phyloP scores from a whole-genome alignment of 1,139 yeast genomes.

The Suhomyces taliae region DNA sequence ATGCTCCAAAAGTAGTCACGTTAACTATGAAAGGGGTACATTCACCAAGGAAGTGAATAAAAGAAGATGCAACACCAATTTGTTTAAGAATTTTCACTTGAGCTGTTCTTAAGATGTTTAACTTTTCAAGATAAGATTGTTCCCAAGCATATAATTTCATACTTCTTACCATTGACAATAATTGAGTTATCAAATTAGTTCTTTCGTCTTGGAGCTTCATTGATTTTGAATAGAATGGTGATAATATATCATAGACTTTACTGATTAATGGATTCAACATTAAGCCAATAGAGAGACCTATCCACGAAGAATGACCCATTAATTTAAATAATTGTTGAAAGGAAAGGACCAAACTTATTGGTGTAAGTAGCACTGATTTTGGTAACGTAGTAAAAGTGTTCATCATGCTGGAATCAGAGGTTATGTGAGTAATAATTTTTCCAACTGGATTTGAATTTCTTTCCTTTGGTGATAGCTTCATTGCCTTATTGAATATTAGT shows the following conservation, averaged over 20 bases:
- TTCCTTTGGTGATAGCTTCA: slow-evolving; percentile 26
- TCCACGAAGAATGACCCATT: slow-evolving; percentile 25
- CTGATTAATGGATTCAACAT: slow-evolving; percentile 22
- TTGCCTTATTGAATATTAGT: slow-evolving; percentile 15
- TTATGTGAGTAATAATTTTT: slow-evolving; percentile 27
- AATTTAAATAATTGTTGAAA: slow-evolving; percentile 23
- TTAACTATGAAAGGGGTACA: slow-evolving; percentile 23
- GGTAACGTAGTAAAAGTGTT: slow-evolving; percentile 19
- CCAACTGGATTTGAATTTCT: slow-evolving; percentile 26
- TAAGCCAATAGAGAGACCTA: slow-evolving; percentile 22
- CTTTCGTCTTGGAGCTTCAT: slow-evolving; percentile 25
- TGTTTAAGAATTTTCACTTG: slow-evolving; percentile 20
- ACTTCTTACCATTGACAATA: slow-evolving; percentile 25
- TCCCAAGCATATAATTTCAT: slow-evolving; percentile 22
- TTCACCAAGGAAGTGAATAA: slow-evolving; percentile 20
- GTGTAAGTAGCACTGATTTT: slow-evolving; percentile 6
- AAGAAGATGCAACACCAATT: slow-evolving; percentile 20
- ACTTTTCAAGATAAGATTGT: slow-evolving; percentile 19
- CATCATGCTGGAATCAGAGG: slow-evolving; percentile 22
- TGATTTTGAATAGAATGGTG: slow-evolving; percentile 16
- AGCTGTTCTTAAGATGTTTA: slow-evolving; percentile 19
- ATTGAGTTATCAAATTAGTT: slow-evolving; percentile 26
- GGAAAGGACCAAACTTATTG: slow-evolving; percentile 21
- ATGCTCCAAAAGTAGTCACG: slow-evolving; percentile 18
- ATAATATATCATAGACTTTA: slow-evolving; percentile 18